Base-by-base conservation (phyloP, 1,284 basidiomycete species). In the Agroathelia rolfsii region DNA sequence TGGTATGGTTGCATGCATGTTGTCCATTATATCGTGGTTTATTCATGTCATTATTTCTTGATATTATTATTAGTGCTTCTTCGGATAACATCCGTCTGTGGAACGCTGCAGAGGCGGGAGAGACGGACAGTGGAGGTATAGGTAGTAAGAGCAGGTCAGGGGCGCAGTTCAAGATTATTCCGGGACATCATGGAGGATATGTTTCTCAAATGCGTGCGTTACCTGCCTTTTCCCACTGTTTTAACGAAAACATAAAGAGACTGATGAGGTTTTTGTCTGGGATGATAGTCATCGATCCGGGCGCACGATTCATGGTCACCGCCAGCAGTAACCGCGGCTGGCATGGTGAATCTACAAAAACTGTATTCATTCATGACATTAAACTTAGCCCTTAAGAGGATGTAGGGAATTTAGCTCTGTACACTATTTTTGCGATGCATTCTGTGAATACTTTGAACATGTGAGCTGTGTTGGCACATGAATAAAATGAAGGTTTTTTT, bases 261-360 rank as follows among this genome's bases (percentile, higher is more conserved):
- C 41, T 41, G 33, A 41, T 30, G 39, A 36, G 35, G 33, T 40
- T 34, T 38, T 28, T 33, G 40, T 28, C n/a, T n/a, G n/a, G n/a
- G n/a, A n/a, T n/a, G n/a, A 30, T 49, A 95, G 92, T 93, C 41
- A 68, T 97, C 29, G 94, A 97, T 61, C 72, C 82, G 19, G 81
- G 78, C 3, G 80, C 75, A 15, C 66, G 78, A 35, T 97, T 93
- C 57, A 66, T 98, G 47, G 74, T 94, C 38, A 87, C 85, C 47
- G 86, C 90, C 5, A 92, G 87, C 42, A 94, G 94, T 24, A 93
- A 94, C 52, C 72, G 94, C 34, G 94, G 93, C 26, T 96, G 92
- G 88, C 79, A 86, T 51, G 90, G 88, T 22, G 85, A 92, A 43
- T 82, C 82, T 24, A 93, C 90, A 10, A 71, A 75, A 44, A 89